Conservation (phyloP, 306 rosid genomes). For the Mimosa pudica region DNA sequence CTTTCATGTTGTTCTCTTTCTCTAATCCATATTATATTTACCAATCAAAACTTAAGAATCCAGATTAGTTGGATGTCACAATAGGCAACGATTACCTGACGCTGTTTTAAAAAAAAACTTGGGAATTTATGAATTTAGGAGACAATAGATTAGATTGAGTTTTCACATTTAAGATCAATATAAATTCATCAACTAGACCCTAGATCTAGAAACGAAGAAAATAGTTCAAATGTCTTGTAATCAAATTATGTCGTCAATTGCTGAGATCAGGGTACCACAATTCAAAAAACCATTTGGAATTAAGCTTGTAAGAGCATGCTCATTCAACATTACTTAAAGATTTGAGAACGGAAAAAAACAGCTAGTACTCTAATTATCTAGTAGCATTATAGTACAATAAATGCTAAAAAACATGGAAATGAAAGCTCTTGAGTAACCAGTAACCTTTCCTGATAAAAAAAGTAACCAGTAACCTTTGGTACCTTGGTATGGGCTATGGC, state of each 20-base stretch:
- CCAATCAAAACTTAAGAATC: background rate
- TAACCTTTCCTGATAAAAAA: no score
- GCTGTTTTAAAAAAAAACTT: no score
- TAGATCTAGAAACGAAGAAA: no score
- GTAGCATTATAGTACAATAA: background rate
- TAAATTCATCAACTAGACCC: no score
- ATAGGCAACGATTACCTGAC: no score
- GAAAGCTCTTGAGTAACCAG: background rate
- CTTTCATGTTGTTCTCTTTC: no score
- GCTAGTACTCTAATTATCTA: background rate
- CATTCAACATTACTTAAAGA: background rate
- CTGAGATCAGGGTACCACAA: background rate
- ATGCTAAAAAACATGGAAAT: background rate
- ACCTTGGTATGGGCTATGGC: background rate
- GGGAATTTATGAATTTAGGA: no score
- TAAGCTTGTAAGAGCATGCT: background rate
- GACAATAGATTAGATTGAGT: no score
- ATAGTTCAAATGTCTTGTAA: background rate
- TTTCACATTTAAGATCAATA: no score
- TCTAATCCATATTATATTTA: background rate
- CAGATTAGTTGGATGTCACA: no score
- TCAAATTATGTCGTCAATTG: background rate
- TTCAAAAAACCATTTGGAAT: background rate
- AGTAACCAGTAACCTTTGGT: background rate
- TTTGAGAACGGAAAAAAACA: background rate